These are phyloP conservation scores for Verticillium zaregamsianum DNA, from an alignment of 2,329 filamentous ascomycete genomes.

Conservation along the genomic window DNA sequence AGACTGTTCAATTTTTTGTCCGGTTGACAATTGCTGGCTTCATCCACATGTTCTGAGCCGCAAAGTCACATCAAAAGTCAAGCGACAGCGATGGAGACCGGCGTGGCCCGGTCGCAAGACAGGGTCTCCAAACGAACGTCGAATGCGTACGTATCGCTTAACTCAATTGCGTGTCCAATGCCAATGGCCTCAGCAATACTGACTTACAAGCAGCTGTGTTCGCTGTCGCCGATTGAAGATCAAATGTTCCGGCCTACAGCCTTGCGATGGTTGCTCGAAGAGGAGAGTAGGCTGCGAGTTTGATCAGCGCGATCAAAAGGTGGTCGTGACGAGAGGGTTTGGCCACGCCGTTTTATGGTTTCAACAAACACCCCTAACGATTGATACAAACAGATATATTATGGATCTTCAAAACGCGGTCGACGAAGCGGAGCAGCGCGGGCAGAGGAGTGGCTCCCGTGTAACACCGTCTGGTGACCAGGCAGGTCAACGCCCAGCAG, in stretches of 20 bases:
- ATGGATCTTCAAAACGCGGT: constrained; percentile 13
- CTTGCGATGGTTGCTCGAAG: constrained; percentile 39
- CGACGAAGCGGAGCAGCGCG: constrained; percentile 7
- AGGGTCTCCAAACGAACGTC: constrained; percentile 13
- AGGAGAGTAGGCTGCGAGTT: constrained; percentile 36
- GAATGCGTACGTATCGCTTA: constrained; percentile 11
- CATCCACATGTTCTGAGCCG: neutral
- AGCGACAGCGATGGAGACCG: constrained; percentile 4
- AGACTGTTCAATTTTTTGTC: neutral
- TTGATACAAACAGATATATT: constrained; percentile 13
- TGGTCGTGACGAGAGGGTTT: constrained; percentile 43
- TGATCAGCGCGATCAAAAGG: constrained; percentile 42
- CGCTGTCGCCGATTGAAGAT: constrained; percentile 42
- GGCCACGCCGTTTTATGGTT: constrained; percentile 4
- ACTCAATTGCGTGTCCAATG: neutral
- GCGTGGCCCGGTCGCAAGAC: constrained; percentile 5
- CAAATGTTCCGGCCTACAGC: constrained; percentile 38
- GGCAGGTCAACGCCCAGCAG: neutral
- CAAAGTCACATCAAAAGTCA: neutral
- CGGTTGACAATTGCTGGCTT: neutral
- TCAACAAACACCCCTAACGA: neutral
- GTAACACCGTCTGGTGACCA: neutral
- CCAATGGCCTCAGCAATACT: neutral
- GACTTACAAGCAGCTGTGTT: constrained; percentile 26
- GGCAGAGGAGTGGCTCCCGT: constrained; percentile 3